Percentiles rank a stretch among this genome's conserved stretches.
Conservation (phyloP, 257 asterid genomes). For the Solanum pimpinellifolium region DNA sequence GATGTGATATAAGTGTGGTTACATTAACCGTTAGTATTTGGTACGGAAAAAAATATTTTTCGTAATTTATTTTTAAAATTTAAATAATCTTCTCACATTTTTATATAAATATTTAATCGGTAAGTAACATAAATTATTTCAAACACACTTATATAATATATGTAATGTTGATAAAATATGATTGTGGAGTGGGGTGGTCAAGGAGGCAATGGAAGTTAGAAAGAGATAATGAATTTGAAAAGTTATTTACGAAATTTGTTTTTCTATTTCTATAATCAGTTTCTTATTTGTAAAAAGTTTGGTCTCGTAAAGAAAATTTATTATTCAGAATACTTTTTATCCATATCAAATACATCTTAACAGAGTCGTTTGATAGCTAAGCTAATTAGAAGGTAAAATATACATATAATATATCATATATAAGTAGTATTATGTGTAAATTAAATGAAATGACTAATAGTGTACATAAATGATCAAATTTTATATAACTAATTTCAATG, state of each 20-base stretch:
- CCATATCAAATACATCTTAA: background rate
- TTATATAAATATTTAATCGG: background rate
- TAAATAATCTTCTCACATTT: background rate
- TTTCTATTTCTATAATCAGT: too few species aligned
- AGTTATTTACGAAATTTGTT: too few species aligned
- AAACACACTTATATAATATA: background rate
- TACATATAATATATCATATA: background rate
- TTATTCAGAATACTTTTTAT: too few species aligned
- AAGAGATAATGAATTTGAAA: background rate
- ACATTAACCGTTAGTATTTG: background rate
- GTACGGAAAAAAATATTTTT: too few species aligned
- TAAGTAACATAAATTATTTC: background rate
- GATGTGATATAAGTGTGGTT: background rate
- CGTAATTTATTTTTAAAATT: too few species aligned
- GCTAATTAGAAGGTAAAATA: too few species aligned
- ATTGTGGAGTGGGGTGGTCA: background rate
- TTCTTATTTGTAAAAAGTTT: background rate
- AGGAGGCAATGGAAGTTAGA: background rate
- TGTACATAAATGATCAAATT: too few species aligned
- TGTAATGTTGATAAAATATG: background rate
- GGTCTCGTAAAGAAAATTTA: background rate
- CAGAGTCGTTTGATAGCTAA: too few species aligned
- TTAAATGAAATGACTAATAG: background rate
- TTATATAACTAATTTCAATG: too few species aligned
- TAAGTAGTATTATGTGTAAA: too few species aligned